Conservation (phyloP, 2,329 filamentous ascomycete species). For the Hypoxylon sp. region DNA sequence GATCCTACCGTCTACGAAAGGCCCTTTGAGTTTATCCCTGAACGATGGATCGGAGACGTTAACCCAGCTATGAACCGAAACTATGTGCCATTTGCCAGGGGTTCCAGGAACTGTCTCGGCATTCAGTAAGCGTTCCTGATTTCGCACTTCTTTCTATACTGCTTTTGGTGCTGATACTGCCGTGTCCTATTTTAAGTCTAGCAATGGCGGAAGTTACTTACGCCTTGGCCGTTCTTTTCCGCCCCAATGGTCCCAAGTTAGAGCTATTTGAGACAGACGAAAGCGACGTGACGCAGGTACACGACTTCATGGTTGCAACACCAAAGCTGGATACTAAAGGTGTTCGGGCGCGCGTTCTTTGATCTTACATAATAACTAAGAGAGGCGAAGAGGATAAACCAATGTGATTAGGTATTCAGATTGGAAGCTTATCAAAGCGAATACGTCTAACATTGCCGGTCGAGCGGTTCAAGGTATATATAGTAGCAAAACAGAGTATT, state of each 20-base stretch:
- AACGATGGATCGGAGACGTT: constrained; percentile 45
- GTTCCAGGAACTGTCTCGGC: constrained; percentile 40
- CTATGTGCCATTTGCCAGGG: constrained; percentile 34
- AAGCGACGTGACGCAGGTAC: constrained; percentile 32
- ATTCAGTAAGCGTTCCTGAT: constrained; percentile 33
- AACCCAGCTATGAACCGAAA: constrained; percentile 25
- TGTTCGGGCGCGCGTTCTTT: constrained; percentile 7
- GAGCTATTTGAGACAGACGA: constrained; percentile 40
- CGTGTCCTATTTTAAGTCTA: constrained; percentile 22
- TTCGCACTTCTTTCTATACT: background rate
- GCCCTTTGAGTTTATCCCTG: constrained; percentile 47
- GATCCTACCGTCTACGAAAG: constrained; percentile 46
- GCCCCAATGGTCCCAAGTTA: constrained; percentile 33
- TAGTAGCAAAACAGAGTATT: background rate
- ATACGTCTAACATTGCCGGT: constrained; percentile 1
- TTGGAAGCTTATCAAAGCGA: background rate
- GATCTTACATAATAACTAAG: background rate
- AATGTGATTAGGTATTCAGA: background rate
- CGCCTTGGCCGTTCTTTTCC: constrained; percentile 33
- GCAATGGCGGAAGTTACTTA: constrained; percentile 35
- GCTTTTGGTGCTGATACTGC: constrained; percentile 3
- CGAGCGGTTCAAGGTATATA: background rate
- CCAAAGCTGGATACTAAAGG: constrained; percentile 14
- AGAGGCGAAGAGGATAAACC: background rate
- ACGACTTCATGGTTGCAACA: constrained; percentile 29